These are phyloP conservation scores for Globisporangium acanthophoron DNA, from an alignment of 352 stramenopile genomes.

Conservation along the genomic window DNA sequence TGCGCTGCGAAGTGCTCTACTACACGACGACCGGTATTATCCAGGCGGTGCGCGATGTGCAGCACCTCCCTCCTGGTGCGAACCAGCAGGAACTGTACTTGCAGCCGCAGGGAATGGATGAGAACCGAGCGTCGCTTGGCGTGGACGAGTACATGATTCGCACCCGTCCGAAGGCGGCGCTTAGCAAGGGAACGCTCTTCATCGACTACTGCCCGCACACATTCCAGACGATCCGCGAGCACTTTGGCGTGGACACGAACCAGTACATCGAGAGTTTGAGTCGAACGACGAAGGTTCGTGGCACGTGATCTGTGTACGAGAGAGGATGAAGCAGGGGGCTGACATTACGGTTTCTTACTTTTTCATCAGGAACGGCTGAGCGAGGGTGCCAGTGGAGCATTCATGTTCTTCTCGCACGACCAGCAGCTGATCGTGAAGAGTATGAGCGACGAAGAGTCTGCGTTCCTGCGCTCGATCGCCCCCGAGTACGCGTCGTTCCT, in stretches of 20 bases:
- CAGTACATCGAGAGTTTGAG: slow-evolving; percentile 82
- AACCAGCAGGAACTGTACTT: slow-evolving; percentile 78
- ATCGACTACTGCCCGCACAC: slow-evolving; percentile 84
- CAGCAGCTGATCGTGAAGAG: slow-evolving; percentile 88
- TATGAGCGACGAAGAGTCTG: slow-evolving; percentile 85
- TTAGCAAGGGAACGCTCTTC: slow-evolving; percentile 79
- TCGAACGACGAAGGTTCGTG: slow-evolving; percentile 59
- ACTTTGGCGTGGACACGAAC: slow-evolving; percentile 79
- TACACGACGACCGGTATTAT: slow-evolving; percentile 88
- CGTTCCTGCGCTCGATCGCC: slow-evolving; percentile 77
- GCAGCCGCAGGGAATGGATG: slow-evolving; percentile 69
- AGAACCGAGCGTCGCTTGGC: slow-evolving; percentile 67
- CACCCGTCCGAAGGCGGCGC: slow-evolving; percentile 60
- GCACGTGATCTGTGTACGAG: background rate
- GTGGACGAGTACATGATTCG: slow-evolving; percentile 85
- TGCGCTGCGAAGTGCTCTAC: slow-evolving; percentile 83
- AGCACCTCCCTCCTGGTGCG: slow-evolving; percentile 57
- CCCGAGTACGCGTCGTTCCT: slow-evolving; percentile 78
- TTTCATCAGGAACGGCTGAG: slow-evolving; percentile 52
- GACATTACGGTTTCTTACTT: background rate
- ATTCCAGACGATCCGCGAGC: slow-evolving; percentile 82
- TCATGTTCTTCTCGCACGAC: slow-evolving; percentile 89
- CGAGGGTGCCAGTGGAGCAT: slow-evolving; percentile 81
- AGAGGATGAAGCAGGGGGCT: background rate
- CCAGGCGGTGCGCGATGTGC: slow-evolving; percentile 70